Base-by-base conservation (phyloP, 2,329 filamentous ascomycete genomes). In the Colletotrichum tropicale region DNA sequence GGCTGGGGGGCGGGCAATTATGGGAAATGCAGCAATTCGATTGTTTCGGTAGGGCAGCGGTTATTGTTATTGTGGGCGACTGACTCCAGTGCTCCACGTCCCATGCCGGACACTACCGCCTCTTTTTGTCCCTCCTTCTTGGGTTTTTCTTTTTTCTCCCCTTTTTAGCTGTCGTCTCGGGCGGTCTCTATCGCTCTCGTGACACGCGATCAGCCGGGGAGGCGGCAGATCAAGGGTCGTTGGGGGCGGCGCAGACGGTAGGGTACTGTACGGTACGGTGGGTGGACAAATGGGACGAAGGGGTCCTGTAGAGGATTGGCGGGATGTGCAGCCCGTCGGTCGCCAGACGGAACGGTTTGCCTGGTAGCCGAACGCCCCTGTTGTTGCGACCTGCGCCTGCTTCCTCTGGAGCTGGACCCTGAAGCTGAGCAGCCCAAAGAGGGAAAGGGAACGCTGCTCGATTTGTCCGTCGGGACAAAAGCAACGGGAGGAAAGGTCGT, bases 281-380 rank as follows among this genome's bases (percentile, higher is more conserved):
- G 36, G 36, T 38, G 26, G 34, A 48, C 16, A 48, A 48, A 48
- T 48, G 38, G 38, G 48, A 34, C 52, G 62, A 61, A 68, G 43
- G 28, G 28, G 34, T 64, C 16, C 26, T 73, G 56, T 38, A 36
- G 8, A 32, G 58, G 43, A 48, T 48, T 48, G 43, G 66, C 43
- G 56, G 73, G 70, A 68, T 65, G 56, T 43, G 73, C 58, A 73
- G 60, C 36, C 73, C 70, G 73, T 75, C 38, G 38, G 38, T 43
- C 64, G 73, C 64, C 70, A 69, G 58, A 69, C 64, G 73, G 73
- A 75, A 75, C 32, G 32, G 58, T 64, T 73, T 75, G 73, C 73
- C 73, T 69, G 16, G 58, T 24, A 73, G 70, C 73, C 73, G 70
- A 69, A 73, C 36, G 58, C 58, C 73, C 70, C 73, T 69, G 70